Evolutionary conservation across 177 flowering plant species (phyloP).

Genomic region (Vitis hybrid): DNA sequence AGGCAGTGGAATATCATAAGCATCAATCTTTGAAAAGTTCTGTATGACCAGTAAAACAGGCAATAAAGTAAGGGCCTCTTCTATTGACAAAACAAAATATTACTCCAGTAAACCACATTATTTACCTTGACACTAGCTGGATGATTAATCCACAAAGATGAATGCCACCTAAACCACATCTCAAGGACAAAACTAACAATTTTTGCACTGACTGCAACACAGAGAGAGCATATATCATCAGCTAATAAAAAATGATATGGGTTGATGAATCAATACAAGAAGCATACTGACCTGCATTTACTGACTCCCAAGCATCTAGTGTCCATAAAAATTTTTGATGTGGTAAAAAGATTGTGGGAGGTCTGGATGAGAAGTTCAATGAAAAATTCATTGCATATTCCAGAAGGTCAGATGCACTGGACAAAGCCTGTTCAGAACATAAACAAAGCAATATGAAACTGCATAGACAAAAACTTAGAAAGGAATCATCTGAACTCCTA

Average conservation of each 20-base stretch:
- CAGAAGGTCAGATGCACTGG: conserved; percentile 30
- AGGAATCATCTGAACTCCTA: not conserved
- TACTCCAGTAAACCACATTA: conserved; percentile 3
- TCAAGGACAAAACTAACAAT: conserved; percentile 66
- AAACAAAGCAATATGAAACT: not conserved
- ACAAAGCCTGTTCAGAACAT: conserved; percentile 38
- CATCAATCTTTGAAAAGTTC: conserved; percentile 27
- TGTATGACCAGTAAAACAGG: conserved; percentile 22
- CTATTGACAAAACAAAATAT: not conserved
- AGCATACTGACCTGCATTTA: conserved; percentile 48
- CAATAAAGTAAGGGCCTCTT: not conserved
- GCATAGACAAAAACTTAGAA: not conserved
- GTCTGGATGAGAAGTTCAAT: conserved; percentile 61
- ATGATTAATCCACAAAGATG: conserved; percentile 57
- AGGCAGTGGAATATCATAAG: conserved; percentile 31
- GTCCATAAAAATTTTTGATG: conserved; percentile 77
- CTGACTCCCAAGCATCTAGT: conserved; percentile 58
- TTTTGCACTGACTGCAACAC: conserved; percentile 41
- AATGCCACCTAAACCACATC: conserved; percentile 95
- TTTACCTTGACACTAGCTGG: conserved; percentile 38
- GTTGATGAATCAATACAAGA: not conserved
- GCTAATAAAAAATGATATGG: not conserved
- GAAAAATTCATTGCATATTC: conserved; percentile 49
- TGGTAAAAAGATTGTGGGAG: conserved; percentile 67
- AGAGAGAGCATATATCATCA: not conserved